Conservation (phyloP, 331 rosid genomes). For the Phaseolus coccineus region DNA sequence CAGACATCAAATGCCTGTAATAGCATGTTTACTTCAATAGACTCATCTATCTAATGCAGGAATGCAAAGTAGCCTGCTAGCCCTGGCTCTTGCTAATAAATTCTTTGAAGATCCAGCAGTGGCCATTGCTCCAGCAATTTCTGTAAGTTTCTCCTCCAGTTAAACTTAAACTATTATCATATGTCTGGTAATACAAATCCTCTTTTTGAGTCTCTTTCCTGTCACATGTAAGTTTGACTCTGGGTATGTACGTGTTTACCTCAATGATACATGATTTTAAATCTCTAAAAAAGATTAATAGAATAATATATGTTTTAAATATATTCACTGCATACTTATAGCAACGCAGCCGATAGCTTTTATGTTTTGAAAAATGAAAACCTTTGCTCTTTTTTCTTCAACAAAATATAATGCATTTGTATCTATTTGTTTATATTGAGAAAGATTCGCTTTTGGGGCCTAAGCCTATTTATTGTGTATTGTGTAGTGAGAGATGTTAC, state of each 20-base stretch:
- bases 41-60: slow-evolving; percentile 58
- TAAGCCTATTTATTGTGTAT: background rate
- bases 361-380: slow-evolving; percentile 9
- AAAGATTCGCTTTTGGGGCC: background rate
- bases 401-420: slow-evolving; percentile 13
- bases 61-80: slow-evolving; percentile 99
- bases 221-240: background rate
- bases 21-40: slow-evolving; percentile 14
- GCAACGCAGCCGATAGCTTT: slow-evolving; percentile 34
- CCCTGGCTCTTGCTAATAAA: slow-evolving; percentile 92
- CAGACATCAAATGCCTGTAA: slow-evolving; percentile 19
- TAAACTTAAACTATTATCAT: slow-evolving; percentile 25
- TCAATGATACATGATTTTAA: slow-evolving; percentile 17
- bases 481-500: background rate
- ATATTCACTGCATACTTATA: slow-evolving; percentile 28
- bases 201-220: background rate
- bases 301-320: background rate
- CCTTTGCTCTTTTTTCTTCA: background rate
- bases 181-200: slow-evolving; percentile 1
- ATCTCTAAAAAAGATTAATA: background rate
- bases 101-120: slow-evolving; percentile 87
- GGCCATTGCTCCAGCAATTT: slow-evolving; percentile 91
- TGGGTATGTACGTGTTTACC: background rate
- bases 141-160: slow-evolving; percentile 63
- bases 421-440: background rate